A percentile compares a stretch with the other conserved stretches of the same genome.
phyloP scores from a whole-genome alignment of 208 protist genomes.

The Acanthamoeba castellanii region DNA sequence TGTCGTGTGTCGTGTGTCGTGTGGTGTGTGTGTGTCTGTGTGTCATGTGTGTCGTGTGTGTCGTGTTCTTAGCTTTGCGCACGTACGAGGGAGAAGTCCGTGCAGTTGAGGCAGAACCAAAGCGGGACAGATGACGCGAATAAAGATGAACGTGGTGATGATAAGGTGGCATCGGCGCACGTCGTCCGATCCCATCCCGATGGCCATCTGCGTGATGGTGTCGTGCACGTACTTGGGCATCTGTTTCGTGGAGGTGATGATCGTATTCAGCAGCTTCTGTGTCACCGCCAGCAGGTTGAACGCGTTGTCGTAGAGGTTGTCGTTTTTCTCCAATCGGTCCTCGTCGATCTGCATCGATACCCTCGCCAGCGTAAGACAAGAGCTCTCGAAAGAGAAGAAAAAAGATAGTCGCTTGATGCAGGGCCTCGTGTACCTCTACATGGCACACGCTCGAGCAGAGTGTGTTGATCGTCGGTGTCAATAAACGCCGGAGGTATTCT shows the following conservation, averaged over 20 bases:
- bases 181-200: conserved; percentile 9
- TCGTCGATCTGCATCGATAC: background rate
- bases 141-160: background rate
- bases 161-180: background rate
- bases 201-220: background rate
- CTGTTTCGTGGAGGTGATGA: background rate
- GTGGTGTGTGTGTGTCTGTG: too few relatives aligned
- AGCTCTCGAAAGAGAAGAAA: background rate
- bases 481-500: background rate
- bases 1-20: too few relatives aligned
- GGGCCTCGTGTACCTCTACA: too few relatives aligned
- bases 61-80: too few relatives aligned
- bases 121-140: background rate
- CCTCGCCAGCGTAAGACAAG: background rate
- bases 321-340: background rate
- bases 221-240: background rate
- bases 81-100: background rate
- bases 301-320: background rate
- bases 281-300: background rate
- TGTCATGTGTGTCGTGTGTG: too few relatives aligned
- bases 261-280: background rate
- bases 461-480: background rate
- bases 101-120: background rate
- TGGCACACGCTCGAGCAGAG: background rate
- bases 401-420: background rate